Conservation (phyloP, 257 asterid genomes). For the Pogostemon cablin region DNA sequence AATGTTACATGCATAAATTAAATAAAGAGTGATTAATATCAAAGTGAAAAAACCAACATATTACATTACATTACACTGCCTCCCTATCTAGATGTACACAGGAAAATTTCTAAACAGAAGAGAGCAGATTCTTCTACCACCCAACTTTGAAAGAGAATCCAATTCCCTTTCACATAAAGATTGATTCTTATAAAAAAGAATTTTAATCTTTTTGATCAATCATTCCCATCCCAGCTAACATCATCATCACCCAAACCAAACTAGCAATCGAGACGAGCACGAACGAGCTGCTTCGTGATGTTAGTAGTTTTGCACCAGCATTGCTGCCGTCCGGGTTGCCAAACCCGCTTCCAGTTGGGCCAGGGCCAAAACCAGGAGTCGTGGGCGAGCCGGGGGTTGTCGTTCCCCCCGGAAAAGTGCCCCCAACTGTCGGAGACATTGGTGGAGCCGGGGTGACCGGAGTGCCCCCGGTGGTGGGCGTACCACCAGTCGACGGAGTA, state of each 20-base stretch:
- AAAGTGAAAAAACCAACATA: conserved; percentile 27
- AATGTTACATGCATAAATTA: neutral
- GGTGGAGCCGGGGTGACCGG: conserved; percentile 23
- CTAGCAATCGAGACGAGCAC: conserved; percentile 30
- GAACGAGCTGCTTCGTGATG: conserved; percentile 18
- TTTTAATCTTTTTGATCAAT: neutral
- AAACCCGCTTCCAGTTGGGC: conserved; percentile 48
- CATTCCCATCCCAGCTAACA: no score
- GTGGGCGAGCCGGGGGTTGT: conserved; percentile 33
- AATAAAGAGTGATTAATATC: conserved; percentile 28
- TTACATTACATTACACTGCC: neutral
- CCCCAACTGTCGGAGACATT: conserved; percentile 7
- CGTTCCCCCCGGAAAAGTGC: conserved; percentile 29
- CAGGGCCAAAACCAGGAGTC: conserved; percentile 46
- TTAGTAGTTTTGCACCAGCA: conserved; percentile 22
- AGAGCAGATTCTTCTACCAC: conserved; percentile 29
- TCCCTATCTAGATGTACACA: conserved; percentile 52
- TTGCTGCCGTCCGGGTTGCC: conserved; percentile 31
- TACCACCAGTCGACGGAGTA: conserved; percentile 20
- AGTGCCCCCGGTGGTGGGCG: neutral
- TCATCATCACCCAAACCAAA: conserved; percentile 24
- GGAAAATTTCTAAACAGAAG: conserved; percentile 43
- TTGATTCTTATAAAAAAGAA: no score
- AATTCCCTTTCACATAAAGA: neutral
- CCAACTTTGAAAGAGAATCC: conserved; percentile 43